Evolutionary conservation across 495 filamentous ascomycete species (phyloP), one percentile per base, ranked within the genome.

Genomic region (Collariella sp.): DNA sequence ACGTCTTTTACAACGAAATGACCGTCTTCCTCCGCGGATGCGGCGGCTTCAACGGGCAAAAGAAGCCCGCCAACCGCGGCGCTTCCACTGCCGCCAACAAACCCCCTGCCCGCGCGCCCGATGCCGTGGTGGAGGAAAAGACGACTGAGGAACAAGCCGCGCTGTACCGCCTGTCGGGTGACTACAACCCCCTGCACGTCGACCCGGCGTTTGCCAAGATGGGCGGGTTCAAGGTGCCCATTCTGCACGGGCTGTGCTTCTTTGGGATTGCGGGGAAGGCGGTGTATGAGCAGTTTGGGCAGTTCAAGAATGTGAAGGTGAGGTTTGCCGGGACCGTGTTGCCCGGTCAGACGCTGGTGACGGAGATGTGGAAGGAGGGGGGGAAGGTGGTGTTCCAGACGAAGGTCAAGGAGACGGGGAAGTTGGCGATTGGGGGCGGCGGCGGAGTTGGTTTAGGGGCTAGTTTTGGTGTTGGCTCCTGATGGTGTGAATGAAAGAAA

Each of bases 321-420:
- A 74, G 93, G 56, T 98, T 98, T 72, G 91, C 89, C 5, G 94
- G 93, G 38, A 85, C 89, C 12, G 93, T 98, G 2, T 61, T 91
- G 22, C 94, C 93, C 1, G 94, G 93, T 6, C 88, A 98, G 81
- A 97, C 89, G 47, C 80, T 98, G 34, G 80, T 83, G 62, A 97
- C 91, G 29, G 93, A 97, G 82, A 95, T 95, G 88, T 98, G 93
- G 93, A 95, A 89, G 79, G 89, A 91, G 66, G 86, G 83, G n/a
- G 40, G 29, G n/a, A 80, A 80, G 64, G 84, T 98, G 23, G 70
- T 96, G 44, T 98, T 98, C 78, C 90, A 97, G 80, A 82, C 83
- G 18, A 91, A 81, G 65, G 93, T 98, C 39, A 88, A 90, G 64
- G 93, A 98, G 79, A 98, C 93, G 46, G 94, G 93, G 42, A 97